Evolutionary conservation across 2,329 filamentous ascomycete genomes (phyloP).

Genomic region (Diaporthe capsici): DNA sequence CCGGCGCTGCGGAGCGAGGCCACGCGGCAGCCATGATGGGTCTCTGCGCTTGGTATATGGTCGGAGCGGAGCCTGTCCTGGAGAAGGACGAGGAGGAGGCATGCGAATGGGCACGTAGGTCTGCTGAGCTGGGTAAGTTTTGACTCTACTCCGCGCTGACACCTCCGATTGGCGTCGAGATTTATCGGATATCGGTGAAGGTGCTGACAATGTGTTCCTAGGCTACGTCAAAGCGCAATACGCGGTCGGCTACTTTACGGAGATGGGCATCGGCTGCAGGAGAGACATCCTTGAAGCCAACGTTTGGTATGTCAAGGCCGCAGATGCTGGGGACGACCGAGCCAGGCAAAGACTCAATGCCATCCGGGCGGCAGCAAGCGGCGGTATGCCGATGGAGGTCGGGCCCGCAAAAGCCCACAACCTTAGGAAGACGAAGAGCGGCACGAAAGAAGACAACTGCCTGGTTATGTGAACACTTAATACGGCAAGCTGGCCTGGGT

Average conservation of each 20-base stretch:
- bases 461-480: slow-evolving; percentile 66
- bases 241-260: slow-evolving; percentile 95
- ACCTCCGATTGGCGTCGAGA: neutral
- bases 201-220: slow-evolving; percentile 51
- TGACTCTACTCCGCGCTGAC: neutral
- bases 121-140: slow-evolving; percentile 84
- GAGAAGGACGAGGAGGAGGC: slow-evolving; percentile 97
- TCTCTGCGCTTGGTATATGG: slow-evolving; percentile 97
- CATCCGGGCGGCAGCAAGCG: slow-evolving; percentile 85
- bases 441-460: slow-evolving; percentile 66
- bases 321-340: slow-evolving; percentile 90
- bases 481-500: slow-evolving; percentile 6
- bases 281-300: slow-evolving; percentile 97
- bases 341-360: slow-evolving; percentile 89
- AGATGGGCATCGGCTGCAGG: slow-evolving; percentile 97
- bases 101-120: slow-evolving; percentile 93
- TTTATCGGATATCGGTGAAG: neutral
- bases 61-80: slow-evolving; percentile 90
- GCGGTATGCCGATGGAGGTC: slow-evolving; percentile 70
- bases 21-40: slow-evolving; percentile 97
- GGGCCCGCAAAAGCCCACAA: slow-evolving; percentile 60
- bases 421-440: slow-evolving; percentile 65
- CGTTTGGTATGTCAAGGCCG: slow-evolving; percentile 97
- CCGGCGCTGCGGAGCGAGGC: slow-evolving; percentile 86
- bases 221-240: slow-evolving; percentile 86